Evolutionary conservation across 306 rosid genomes (phyloP), one percentile per base, ranked within the genome.

Genomic region (Ceratonia siliqua): DNA sequence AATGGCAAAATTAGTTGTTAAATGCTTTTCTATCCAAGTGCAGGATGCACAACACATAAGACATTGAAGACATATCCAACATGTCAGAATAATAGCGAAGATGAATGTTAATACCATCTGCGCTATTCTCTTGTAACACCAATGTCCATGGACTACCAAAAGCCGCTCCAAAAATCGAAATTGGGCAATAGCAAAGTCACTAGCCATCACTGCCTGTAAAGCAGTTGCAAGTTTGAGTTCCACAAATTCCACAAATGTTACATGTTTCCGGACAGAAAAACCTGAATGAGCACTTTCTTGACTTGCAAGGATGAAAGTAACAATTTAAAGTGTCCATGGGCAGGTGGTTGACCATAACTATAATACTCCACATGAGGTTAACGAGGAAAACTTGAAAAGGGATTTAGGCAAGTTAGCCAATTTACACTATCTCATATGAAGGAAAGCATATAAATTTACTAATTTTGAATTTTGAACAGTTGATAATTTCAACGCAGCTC

Each of bases 41-140:
- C 69, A 27, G 43, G 75, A 68, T 78, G 73, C 32, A 25, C 14
- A 45, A 52, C 25, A 76, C 22, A 71, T 35, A 62, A 71, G 33
- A 50, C 12, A 49, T 14, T 24, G 8, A 18, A 76, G 38, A 48
- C 48, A 72, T 14, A 46, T 52, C 35, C 43, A 71, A 36, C 43
- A 22, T 21, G 56, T 36, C 62, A 83, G 54, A 55, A 71, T 64
- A 43, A 75, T 32, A 55, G 76, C 36, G 25, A 75, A 64, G 63
- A 73, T 14, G 69, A 52, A 69, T 32, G 75, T 46, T 58, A 14
- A 45, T 45, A 95, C 99, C 99, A 95, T 95, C 83, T 95, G 98
- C 41, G 98, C 99, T 75, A 95, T 95, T 88, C 99, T 86, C 88
- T 90, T 95, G 84, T 95, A 95, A 85, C 99, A 95, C 99, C 99